A percentile compares a stretch with the other conserved stretches of the same genome.
Conservation (phyloP, 768 basidiomycete genomes). For the Pleurotus tuoliensis region DNA sequence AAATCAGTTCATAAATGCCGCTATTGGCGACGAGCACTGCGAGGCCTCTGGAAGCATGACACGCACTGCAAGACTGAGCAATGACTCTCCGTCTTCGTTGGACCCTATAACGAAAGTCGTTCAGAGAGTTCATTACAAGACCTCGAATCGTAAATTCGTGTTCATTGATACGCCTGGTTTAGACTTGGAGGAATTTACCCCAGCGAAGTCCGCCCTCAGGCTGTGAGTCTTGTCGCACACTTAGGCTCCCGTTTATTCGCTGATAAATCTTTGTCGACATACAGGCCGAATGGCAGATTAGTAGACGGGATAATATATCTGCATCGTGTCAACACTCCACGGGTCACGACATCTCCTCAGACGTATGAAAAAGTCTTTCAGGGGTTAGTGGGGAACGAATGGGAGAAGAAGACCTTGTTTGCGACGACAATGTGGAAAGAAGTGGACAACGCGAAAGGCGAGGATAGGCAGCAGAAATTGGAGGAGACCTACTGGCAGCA, state of each 20-base stretch:
- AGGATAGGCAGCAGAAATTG: slow-evolving; percentile 25
- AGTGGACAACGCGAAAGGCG: slow-evolving; percentile 11
- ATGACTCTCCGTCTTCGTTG: neutral
- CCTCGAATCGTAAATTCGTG: neutral
- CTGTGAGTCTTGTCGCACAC: neutral
- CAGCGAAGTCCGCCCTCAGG: slow-evolving; percentile 8
- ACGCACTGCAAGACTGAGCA: neutral
- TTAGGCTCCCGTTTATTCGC: neutral
- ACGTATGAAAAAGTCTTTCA: slow-evolving; percentile 8
- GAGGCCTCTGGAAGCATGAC: neutral
- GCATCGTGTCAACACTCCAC: slow-evolving; percentile 33
- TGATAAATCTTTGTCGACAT: neutral
- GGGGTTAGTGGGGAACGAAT: slow-evolving; percentile 24
- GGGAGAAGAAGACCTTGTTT: slow-evolving; percentile 37
- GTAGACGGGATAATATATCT: slow-evolving; percentile 33
- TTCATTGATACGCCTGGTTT: slow-evolving; percentile 19
- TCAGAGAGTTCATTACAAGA: neutral
- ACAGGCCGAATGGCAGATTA: slow-evolving; percentile 1
- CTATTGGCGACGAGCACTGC: neutral
- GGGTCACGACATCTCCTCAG: slow-evolving; percentile 12
- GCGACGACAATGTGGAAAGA: slow-evolving; percentile 40
- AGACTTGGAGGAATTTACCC: slow-evolving; percentile 5
- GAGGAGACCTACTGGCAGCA: slow-evolving; percentile 23
- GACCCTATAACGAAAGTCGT: neutral
- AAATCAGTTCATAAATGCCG: slow-evolving; percentile 1